These are phyloP conservation scores for Hygrophorus russula DNA, from an alignment of 768 basidiomycete species.

Conservation along the genomic window DNA sequence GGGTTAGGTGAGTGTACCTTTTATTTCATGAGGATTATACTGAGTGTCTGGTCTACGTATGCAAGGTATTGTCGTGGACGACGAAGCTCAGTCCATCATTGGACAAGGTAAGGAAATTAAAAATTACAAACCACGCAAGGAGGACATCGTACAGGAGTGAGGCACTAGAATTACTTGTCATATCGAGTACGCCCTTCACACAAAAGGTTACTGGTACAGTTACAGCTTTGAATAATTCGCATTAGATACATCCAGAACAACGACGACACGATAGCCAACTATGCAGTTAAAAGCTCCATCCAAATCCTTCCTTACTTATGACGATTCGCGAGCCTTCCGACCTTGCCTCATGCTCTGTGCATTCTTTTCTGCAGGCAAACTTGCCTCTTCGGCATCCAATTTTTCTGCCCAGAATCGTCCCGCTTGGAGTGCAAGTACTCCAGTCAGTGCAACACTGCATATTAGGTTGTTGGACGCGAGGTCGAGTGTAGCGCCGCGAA, in stretches of 20 bases:
- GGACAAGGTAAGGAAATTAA: constrained; percentile 79
- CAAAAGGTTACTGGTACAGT: no score
- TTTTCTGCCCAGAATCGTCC: constrained; percentile 80
- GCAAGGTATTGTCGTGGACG: constrained; percentile 68
- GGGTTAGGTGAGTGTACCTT: constrained; percentile 48
- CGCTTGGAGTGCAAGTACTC: constrained; percentile 76
- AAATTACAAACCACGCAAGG: constrained; percentile 75
- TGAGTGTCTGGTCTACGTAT: constrained; percentile 3
- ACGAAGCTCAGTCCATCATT: constrained; percentile 72
- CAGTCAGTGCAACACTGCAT: constrained; percentile 80
- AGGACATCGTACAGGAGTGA: constrained; percentile 84
- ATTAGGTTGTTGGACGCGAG: constrained; percentile 79
- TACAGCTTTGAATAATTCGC: no score
- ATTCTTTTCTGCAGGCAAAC: constrained; percentile 21
- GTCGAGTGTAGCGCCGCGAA: constrained; percentile 58
- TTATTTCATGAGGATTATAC: constrained; percentile 1
- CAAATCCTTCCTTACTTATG: neutral
- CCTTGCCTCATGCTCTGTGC: constrained; percentile 12
- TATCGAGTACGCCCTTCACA: no score
- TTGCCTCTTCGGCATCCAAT: constrained; percentile 50
- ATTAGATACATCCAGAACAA: no score
- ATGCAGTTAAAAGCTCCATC: no score
- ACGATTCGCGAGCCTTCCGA: constrained; percentile 4
- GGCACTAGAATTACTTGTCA: constrained; percentile 3
- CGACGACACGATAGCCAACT: neutral